A percentile compares a stretch with the other conserved stretches of the same genome.
phyloP scores from a whole-genome alignment of 495 filamentous ascomycete genomes.

The Aspergillus carlsbadensis region DNA sequence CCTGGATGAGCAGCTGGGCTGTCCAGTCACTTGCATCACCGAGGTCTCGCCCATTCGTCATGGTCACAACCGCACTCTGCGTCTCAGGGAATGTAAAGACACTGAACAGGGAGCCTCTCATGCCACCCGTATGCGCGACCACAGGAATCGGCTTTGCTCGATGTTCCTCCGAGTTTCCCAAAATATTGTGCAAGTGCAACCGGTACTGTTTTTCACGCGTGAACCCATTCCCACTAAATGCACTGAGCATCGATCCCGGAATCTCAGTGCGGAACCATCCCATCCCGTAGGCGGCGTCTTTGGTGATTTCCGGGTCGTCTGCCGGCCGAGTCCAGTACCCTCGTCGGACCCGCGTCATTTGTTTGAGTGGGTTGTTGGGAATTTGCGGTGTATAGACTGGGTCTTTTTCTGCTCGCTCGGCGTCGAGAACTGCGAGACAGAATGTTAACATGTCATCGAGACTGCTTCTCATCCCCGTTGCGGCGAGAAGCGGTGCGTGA shows the following conservation, averaged over 20 bases:
- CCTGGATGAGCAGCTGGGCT: conserved; percentile 18
- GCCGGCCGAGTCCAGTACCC: conserved; percentile 19
- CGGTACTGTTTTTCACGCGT: conserved; percentile 7
- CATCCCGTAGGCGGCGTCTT: conserved; percentile 14
- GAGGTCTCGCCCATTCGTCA: conserved; percentile 17
- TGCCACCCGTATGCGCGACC: conserved; percentile 16
- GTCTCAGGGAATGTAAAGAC: conserved; percentile 20
- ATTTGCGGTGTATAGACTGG: not conserved
- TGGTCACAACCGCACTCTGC: conserved; percentile 17
- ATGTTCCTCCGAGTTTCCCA: conserved; percentile 11
- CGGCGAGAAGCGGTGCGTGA: conserved; percentile 13
- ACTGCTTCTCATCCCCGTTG: conserved; percentile 16
- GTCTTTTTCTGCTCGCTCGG: conserved; percentile 10
- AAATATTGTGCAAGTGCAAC: conserved; percentile 11
- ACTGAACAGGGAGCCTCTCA: conserved; percentile 11
- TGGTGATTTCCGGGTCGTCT: conserved; percentile 15
- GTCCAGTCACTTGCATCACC: conserved; percentile 21
- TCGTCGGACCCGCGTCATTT: conserved; percentile 17
- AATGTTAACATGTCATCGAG: conserved; percentile 21
- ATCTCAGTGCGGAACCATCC: conserved; percentile 18
- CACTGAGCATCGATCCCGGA: conserved; percentile 17
- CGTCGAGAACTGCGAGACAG: conserved; percentile 15
- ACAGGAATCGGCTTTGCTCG: not conserved
- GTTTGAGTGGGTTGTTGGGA: conserved; percentile 17
- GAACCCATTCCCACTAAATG: conserved; percentile 7